These are phyloP conservation scores for Pleomassaria siparia DNA, from an alignment of 2,329 filamentous ascomycete species.

Conservation along the genomic window DNA sequence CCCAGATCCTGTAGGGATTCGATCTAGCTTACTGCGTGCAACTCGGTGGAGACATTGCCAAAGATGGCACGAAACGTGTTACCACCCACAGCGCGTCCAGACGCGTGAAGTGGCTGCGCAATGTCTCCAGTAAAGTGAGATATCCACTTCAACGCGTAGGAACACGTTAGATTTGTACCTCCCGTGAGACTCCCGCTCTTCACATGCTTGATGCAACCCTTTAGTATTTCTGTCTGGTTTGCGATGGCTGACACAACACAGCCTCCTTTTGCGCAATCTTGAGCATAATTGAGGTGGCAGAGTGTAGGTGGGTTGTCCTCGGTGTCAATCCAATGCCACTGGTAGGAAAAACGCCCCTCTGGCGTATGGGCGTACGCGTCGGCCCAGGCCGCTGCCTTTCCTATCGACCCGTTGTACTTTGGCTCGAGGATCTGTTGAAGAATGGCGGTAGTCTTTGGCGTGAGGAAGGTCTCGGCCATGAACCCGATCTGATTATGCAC, in stretches of 20 bases:
- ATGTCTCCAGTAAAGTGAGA: slow-evolving; percentile 47
- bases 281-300: slow-evolving; percentile 41
- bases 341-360: slow-evolving; percentile 45
- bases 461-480: slow-evolving; percentile 42
- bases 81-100: slow-evolving; percentile 40
- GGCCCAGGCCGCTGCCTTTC: slow-evolving; percentile 44
- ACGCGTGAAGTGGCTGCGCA: slow-evolving; percentile 46
- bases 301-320: slow-evolving; percentile 35
- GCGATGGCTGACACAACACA: slow-evolving; percentile 47
- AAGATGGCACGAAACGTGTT: slow-evolving; percentile 44
- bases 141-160: slow-evolving; percentile 47
- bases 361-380: slow-evolving; percentile 43
- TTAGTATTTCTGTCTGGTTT: slow-evolving; percentile 45
- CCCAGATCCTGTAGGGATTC: slow-evolving; percentile 1
- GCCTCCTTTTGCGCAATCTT: slow-evolving; percentile 42
- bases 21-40: slow-evolving; percentile 38
- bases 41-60: slow-evolving; percentile 31
- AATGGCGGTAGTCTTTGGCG: slow-evolving; percentile 31
- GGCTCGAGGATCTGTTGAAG: slow-evolving; percentile 42
- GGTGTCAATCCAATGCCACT: slow-evolving; percentile 47
- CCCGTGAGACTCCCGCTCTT: slow-evolving; percentile 22
- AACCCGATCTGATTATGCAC: slow-evolving; percentile 47
- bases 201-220: slow-evolving; percentile 36
- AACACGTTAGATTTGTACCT: slow-evolving; percentile 40
- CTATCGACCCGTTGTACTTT: slow-evolving; percentile 43